A percentile compares a stretch with the other conserved stretches of the same genome.
Conservation (phyloP, 129 eudicot species). For the Arctium lappa region DNA sequence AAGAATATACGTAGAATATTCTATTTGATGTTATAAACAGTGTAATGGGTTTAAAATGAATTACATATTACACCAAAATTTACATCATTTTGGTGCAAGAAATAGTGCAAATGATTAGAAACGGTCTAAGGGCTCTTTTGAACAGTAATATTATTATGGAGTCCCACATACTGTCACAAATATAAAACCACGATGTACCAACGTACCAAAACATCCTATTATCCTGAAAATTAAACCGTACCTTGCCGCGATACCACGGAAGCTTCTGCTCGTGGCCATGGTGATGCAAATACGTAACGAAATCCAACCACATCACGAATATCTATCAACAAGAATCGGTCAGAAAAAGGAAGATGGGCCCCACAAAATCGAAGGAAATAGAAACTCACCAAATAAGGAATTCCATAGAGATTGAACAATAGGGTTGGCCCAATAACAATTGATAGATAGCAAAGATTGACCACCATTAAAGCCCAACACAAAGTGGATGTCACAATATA, state of each 20-base stretch:
- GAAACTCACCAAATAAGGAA: constrained; percentile 60
- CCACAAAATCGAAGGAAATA: not conserved
- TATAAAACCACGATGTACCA: not conserved
- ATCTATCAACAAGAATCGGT: constrained; percentile 26
- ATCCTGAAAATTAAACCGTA: constrained; percentile 1
- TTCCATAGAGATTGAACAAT: constrained; percentile 54
- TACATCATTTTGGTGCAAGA: not conserved
- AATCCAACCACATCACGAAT: constrained; percentile 71
- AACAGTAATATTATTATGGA: not conserved
- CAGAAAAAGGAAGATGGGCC: not conserved
- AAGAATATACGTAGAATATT: not conserved
- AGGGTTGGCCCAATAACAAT: constrained; percentile 47
- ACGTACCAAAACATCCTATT: not conserved
- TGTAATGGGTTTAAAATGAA: not conserved
- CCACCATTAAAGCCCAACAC: constrained; percentile 68
- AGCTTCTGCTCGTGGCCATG: constrained; percentile 74
- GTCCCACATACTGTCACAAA: not conserved
- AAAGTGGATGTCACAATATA: constrained; percentile 58
- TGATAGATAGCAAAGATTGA: constrained; percentile 37
- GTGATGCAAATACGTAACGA: constrained; percentile 73
- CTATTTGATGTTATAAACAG: not conserved
- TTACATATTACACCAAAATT: not conserved
- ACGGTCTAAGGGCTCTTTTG: not conserved
- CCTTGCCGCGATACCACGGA: constrained; percentile 94
- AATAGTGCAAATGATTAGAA: not conserved